phyloP scores from a whole-genome alignment of 768 basidiomycete species.

The Kwoniella botswanensis region DNA sequence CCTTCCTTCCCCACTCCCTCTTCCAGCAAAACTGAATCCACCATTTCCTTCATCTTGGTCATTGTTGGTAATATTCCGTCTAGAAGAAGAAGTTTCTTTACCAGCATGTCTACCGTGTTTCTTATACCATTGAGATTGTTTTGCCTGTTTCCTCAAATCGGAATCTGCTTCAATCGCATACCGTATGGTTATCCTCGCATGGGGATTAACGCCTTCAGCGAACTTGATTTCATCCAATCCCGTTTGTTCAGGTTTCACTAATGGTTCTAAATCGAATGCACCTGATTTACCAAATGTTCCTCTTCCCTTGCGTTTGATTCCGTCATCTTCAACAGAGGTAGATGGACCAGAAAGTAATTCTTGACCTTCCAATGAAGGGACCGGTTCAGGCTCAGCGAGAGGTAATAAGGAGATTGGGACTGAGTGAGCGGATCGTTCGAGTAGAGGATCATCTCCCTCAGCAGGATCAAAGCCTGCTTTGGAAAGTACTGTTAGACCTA shows the following conservation, averaged over 20 bases:
- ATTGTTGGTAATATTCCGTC: conserved; percentile 18
- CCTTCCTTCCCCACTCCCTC: conserved; percentile 33
- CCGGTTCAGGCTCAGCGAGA: conserved; percentile 28
- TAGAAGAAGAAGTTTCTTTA: conserved; percentile 36
- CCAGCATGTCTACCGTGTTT: conserved; percentile 52
- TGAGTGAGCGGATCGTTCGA: conserved; percentile 53
- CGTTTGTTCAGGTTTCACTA: conserved; percentile 5
- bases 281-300: conserved; percentile 33
- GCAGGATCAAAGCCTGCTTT: conserved; percentile 57
- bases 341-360: conserved; percentile 29
- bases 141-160: conserved; percentile 42
- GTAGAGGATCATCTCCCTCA: conserved; percentile 54
- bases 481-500: conserved; percentile 48
- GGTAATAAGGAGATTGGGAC: conserved; percentile 48
- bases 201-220: conserved; percentile 46
- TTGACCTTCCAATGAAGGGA: conserved; percentile 30
- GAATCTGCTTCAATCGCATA: conserved; percentile 50
- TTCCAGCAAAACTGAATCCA: conserved; percentile 23
- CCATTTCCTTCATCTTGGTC: conserved; percentile 22
- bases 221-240: conserved; percentile 28
- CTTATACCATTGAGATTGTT: conserved; percentile 51
- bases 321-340: neutral
- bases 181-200: conserved; percentile 48
- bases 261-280: conserved; percentile 16
- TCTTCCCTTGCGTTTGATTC: conserved; percentile 37